Percentiles rank a stretch among this genome's conserved stretches.
Conservation (phyloP, 306 rosid genomes). For the Fragaria ananassa region DNA sequence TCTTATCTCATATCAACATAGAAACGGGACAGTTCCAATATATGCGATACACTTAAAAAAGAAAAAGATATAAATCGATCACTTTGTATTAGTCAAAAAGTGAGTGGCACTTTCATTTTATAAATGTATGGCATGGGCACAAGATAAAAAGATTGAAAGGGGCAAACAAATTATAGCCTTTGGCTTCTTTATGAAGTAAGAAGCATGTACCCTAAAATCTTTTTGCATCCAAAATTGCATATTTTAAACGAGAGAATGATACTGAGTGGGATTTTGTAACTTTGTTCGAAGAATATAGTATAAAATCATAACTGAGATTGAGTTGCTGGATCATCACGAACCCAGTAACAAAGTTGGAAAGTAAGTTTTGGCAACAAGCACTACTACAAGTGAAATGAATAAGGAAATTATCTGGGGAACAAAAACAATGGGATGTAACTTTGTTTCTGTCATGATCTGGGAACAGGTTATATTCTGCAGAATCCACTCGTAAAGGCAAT, state of each 20-base stretch:
- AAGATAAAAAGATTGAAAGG: conserved; percentile 30
- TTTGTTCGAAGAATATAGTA: neutral
- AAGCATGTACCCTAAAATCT: conserved; percentile 1
- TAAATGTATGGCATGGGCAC: conserved; percentile 20
- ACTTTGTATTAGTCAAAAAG: conserved; percentile 29
- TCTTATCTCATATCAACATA: too few relatives aligned
- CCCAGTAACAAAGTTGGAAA: neutral
- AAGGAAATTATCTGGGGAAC: neutral
- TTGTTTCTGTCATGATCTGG: neutral
- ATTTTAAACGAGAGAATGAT: neutral
- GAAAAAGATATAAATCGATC: neutral
- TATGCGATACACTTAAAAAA: too few relatives aligned
- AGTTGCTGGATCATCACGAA: conserved; percentile 6
- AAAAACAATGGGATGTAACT: neutral
- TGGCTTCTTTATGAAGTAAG: conserved; percentile 20
- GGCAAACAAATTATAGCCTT: neutral
- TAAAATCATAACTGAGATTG: conserved; percentile 14
- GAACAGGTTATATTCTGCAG: neutral
- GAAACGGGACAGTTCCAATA: too few relatives aligned
- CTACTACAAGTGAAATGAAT: neutral
- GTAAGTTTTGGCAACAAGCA: conserved; percentile 11
- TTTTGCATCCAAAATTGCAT: neutral
- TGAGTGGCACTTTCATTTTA: neutral
- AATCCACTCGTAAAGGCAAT: neutral
- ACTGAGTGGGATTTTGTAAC: conserved; percentile 21